These are phyloP conservation scores for Alternaria sp. DNA, from an alignment of 2,329 filamentous ascomycete species.

Conservation along the genomic window DNA sequence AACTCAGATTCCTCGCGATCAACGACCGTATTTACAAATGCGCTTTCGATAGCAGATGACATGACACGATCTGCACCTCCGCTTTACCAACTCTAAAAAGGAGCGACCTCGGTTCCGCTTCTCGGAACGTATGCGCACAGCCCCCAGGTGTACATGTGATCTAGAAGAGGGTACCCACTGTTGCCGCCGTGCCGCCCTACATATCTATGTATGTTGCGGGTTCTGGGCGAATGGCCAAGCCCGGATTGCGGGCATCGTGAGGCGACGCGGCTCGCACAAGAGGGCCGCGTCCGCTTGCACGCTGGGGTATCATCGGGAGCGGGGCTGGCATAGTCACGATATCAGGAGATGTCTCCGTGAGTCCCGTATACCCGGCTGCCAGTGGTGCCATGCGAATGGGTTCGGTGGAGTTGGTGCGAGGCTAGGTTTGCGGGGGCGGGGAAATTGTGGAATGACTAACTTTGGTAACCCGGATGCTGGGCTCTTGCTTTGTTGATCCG, in stretches of 20 bases:
- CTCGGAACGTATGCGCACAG: not conserved
- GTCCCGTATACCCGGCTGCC: constrained; percentile 11
- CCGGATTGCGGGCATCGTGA: not conserved
- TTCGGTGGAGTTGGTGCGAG: constrained; percentile 2
- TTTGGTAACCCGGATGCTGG: constrained; percentile 9
- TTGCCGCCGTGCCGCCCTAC: not conserved
- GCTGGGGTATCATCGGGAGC: not conserved
- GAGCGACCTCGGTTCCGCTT: constrained; percentile 8
- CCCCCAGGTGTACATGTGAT: constrained; percentile 1
- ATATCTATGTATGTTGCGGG: not conserved
- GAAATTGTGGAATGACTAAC: constrained; percentile 30
- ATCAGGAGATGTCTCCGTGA: not conserved
- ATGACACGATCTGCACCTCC: constrained; percentile 21
- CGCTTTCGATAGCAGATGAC: constrained; percentile 32
- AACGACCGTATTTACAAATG: constrained; percentile 38
- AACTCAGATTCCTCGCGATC: constrained; percentile 14
- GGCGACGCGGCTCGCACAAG: constrained; percentile 7
- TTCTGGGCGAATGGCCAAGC: not conserved
- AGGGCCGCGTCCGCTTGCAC: constrained; percentile 8
- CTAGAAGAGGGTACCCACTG: constrained; percentile 3
- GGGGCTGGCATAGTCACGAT: not conserved
- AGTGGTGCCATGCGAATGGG: not conserved
- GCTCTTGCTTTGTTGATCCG: not conserved
- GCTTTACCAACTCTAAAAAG: not conserved
- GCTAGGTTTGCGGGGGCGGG: constrained; percentile 48